Conservation (phyloP, 805 yeast species). For the Pichia nakasei region DNA sequence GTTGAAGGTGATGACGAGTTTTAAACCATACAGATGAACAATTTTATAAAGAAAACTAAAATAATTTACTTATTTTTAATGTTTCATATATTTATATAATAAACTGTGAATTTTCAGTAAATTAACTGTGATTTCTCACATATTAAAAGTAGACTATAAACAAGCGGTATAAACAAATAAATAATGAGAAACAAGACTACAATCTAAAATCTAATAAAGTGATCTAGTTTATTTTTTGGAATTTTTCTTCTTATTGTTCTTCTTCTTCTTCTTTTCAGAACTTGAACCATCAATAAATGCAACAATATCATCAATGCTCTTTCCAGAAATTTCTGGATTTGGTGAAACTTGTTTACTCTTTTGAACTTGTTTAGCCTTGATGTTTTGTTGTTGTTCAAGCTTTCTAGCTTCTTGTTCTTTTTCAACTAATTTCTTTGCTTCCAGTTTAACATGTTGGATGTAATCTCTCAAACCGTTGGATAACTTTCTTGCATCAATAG, state of each 20-base stretch:
- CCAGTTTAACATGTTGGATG: slow-evolving; percentile 25
- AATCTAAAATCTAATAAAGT: not conserved
- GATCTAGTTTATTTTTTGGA: slow-evolving; percentile 14
- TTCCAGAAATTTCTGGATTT: slow-evolving; percentile 48
- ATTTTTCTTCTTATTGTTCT: slow-evolving; percentile 19
- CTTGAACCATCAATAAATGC: slow-evolving; percentile 58
- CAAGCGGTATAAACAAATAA: slow-evolving; percentile 5
- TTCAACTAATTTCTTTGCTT: slow-evolving; percentile 16
- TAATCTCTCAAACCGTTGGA: slow-evolving; percentile 45
- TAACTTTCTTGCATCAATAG: slow-evolving; percentile 64
- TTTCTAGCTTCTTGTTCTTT: slow-evolving; percentile 18
- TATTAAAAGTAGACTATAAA: slow-evolving; percentile 3
- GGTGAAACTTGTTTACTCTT: slow-evolving; percentile 29
- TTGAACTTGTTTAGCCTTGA: slow-evolving; percentile 20
- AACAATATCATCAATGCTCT: slow-evolving; percentile 66
- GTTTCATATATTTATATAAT: too few relatives aligned
- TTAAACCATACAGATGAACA: not conserved
- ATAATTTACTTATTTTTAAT: too few relatives aligned
- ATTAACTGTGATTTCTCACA: too few relatives aligned
- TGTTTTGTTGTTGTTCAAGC: slow-evolving; percentile 13
- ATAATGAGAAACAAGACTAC: not conserved
- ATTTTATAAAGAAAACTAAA: too few relatives aligned
- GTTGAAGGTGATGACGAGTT: slow-evolving; percentile 46
- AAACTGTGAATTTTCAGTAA: too few relatives aligned
- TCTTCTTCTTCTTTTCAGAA: slow-evolving; percentile 23